These are phyloP conservation scores for Sistotremastrum suecicum DNA, from an alignment of 768 basidiomycete genomes.

Conservation along the genomic window DNA sequence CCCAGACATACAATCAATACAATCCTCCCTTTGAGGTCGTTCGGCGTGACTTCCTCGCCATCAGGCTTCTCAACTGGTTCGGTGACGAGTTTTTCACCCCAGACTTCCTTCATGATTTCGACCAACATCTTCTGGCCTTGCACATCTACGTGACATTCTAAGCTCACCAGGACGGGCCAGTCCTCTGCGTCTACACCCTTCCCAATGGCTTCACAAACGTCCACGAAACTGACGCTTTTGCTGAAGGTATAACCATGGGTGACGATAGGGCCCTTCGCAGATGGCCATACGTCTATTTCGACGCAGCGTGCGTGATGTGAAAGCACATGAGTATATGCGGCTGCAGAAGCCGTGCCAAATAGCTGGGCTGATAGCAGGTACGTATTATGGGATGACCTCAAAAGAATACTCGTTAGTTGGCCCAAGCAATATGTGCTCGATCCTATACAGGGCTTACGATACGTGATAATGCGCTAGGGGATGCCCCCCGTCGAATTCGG, in stretches of 20 bases:
- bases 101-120: slow-evolving; percentile 31
- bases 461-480: too few relatives aligned
- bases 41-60: slow-evolving; percentile 26
- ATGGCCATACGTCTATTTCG: slow-evolving; percentile 59
- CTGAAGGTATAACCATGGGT: slow-evolving; percentile 50
- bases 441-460: neutral
- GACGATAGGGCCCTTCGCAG: slow-evolving; percentile 36
- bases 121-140: slow-evolving; percentile 40
- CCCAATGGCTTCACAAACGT: slow-evolving; percentile 40
- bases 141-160: slow-evolving; percentile 47
- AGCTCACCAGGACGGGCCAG: slow-evolving; percentile 46
- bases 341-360: slow-evolving; percentile 37
- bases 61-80: slow-evolving; percentile 23
- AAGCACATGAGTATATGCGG: slow-evolving; percentile 41
- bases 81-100: slow-evolving; percentile 38
- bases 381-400: slow-evolving; percentile 52
- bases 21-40: slow-evolving; percentile 36
- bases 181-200: slow-evolving; percentile 23
- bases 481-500: too few relatives aligned
- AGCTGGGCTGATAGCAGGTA: slow-evolving; percentile 47
- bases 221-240: slow-evolving; percentile 33
- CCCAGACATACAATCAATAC: slow-evolving; percentile 36
- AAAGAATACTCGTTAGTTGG: neutral
- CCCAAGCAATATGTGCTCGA: too few relatives aligned
- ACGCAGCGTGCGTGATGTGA: slow-evolving; percentile 39